Percentiles rank a stretch among this genome's conserved stretches.
Conservation (phyloP, 2,329 filamentous ascomycete genomes). For the Aspergillus pseudoviridinutans region DNA sequence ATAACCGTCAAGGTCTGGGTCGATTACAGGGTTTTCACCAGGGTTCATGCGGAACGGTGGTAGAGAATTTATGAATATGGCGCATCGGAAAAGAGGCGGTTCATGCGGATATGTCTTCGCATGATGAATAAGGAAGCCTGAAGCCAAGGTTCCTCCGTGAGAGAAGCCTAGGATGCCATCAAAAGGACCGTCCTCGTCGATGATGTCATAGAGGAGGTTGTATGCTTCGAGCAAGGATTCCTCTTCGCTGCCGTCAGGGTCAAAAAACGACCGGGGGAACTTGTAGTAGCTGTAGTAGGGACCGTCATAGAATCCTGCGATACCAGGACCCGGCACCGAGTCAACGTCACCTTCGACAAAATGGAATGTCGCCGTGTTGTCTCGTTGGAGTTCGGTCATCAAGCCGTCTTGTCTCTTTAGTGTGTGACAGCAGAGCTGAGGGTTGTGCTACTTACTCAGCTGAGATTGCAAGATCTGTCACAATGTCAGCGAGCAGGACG, state of each 20-base stretch:
- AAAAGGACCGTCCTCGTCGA: slow-evolving; percentile 26
- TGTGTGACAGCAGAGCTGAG: not conserved
- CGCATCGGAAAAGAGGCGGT: slow-evolving; percentile 26
- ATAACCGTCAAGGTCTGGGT: slow-evolving; percentile 22
- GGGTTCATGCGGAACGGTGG: slow-evolving; percentile 29
- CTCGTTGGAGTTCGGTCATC: slow-evolving; percentile 23
- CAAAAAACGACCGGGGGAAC: slow-evolving; percentile 22
- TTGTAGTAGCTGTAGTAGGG: slow-evolving; percentile 33
- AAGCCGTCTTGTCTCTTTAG: slow-evolving; percentile 21
- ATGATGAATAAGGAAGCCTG: slow-evolving; percentile 26
- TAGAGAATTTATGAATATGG: slow-evolving; percentile 30
- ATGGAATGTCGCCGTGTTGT: slow-evolving; percentile 27
- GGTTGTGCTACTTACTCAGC: slow-evolving; percentile 18
- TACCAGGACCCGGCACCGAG: slow-evolving; percentile 24
- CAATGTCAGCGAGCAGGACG: slow-evolving; percentile 1
- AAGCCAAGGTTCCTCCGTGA: slow-evolving; percentile 31
- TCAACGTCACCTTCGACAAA: slow-evolving; percentile 29
- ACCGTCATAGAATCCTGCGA: slow-evolving; percentile 27
- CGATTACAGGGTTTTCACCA: slow-evolving; percentile 16
- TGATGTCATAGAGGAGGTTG: slow-evolving; percentile 22
- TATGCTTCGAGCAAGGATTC: slow-evolving; percentile 23
- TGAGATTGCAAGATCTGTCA: slow-evolving; percentile 27
- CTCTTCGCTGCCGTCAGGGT: slow-evolving; percentile 17
- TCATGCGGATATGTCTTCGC: slow-evolving; percentile 20
- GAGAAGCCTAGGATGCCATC: slow-evolving; percentile 35